Evolutionary conservation across 179 eudicot genomes (phyloP).

Genomic region (Dionaea muscipula): DNA sequence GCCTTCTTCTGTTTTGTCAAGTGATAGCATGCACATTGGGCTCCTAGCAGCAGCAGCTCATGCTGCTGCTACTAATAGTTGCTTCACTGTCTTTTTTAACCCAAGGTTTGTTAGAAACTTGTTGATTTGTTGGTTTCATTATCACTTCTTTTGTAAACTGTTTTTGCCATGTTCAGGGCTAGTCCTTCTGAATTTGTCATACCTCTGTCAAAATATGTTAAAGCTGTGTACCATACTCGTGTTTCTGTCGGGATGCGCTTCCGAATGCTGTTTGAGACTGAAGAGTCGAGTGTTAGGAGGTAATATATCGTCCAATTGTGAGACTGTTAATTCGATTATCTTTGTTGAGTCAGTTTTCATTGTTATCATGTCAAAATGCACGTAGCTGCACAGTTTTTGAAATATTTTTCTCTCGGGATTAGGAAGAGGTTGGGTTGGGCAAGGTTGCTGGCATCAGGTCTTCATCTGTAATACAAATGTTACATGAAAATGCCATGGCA

Average conservation of each 20-base stretch:
- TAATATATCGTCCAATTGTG: constrained; percentile 13
- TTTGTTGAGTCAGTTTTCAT: not conserved
- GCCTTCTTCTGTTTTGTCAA: constrained; percentile 98
- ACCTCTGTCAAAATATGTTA: constrained; percentile 77
- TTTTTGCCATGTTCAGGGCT: constrained; percentile 48
- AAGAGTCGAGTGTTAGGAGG: constrained; percentile 99
- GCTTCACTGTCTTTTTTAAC: constrained; percentile 83
- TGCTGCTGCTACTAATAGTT: constrained; percentile 95
- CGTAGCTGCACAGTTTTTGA: not conserved
- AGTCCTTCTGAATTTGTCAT: constrained; percentile 95
- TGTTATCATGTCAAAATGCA: not conserved
- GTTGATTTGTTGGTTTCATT: not conserved
- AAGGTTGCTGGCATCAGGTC: too few species aligned
- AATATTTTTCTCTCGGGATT: not conserved
- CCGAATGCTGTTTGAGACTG: constrained; percentile 98
- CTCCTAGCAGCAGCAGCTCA: constrained; percentile 99
- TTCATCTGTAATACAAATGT: too few species aligned
- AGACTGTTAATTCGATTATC: not conserved
- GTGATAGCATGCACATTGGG: constrained; percentile 99
- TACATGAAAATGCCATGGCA: not conserved
- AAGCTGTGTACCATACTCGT: constrained; percentile 94
- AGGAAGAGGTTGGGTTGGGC: too few species aligned
- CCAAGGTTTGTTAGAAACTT: constrained; percentile 48
- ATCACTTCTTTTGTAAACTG: constrained; percentile 10
- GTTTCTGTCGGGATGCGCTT: constrained; percentile 99